These are phyloP conservation scores for Spiromastix sp. DNA, from an alignment of 2,329 filamentous ascomycete species.

Conservation along the genomic window DNA sequence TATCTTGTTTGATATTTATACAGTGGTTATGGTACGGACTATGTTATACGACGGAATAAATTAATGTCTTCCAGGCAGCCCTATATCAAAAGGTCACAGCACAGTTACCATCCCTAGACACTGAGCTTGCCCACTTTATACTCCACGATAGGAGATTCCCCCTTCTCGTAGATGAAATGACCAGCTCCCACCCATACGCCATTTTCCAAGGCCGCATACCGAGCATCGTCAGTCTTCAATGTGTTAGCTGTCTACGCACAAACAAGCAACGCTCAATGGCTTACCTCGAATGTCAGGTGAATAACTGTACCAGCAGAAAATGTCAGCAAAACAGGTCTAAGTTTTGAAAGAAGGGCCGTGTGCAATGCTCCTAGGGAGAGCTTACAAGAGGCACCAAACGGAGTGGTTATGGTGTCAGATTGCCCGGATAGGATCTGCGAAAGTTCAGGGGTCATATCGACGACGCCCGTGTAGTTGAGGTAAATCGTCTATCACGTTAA, in stretches of 20 bases:
- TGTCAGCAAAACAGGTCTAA: slow-evolving; percentile 1
- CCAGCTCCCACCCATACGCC: slow-evolving; percentile 31
- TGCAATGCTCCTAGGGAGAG: too few species aligned
- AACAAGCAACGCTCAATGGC: background rate
- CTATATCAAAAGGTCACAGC: too few species aligned
- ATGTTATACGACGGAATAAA: too few species aligned
- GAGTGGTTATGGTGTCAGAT: slow-evolving; percentile 24
- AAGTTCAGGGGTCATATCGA: slow-evolving; percentile 25
- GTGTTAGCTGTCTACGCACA: slow-evolving; percentile 2
- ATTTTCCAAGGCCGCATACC: slow-evolving; percentile 32
- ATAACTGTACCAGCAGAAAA: slow-evolving; percentile 26
- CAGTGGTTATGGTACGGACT: too few species aligned
- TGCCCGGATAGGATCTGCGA: slow-evolving; percentile 22
- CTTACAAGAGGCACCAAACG: slow-evolving; percentile 32
- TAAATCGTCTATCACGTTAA: slow-evolving; percentile 18
- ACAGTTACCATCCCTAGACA: too few species aligned
- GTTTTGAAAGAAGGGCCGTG: background rate
- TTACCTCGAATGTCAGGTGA: slow-evolving; percentile 28
- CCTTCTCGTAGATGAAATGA: slow-evolving; percentile 28
- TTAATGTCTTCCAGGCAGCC: too few species aligned
- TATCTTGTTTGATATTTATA: too few species aligned
- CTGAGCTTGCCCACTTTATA: slow-evolving; percentile 33
- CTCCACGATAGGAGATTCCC: slow-evolving; percentile 28
- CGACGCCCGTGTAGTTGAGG: slow-evolving; percentile 31
- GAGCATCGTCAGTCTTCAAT: slow-evolving; percentile 29